Percentiles rank a stretch among this genome's conserved stretches.
These are phyloP conservation scores for Beauveria varroae DNA, from an alignment of 2,329 filamentous ascomycete genomes.

Conservation along the genomic window DNA sequence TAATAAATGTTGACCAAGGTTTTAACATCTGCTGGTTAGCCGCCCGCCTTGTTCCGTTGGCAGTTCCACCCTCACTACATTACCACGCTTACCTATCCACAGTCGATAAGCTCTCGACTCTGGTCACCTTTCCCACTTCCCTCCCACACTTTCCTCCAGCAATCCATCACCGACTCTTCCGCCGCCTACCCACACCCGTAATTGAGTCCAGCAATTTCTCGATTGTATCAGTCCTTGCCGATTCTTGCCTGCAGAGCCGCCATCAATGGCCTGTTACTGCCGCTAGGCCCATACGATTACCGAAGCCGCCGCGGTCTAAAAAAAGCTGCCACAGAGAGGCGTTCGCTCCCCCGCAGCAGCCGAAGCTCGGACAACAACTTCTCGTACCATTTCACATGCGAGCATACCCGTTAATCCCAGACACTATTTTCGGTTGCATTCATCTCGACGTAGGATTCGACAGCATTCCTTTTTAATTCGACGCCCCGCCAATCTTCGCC, in stretches of 20 bases:
- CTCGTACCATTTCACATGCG: background rate
- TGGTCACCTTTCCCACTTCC: slow-evolving; percentile 15
- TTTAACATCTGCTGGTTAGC: background rate
- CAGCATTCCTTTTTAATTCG: background rate
- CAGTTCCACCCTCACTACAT: background rate
- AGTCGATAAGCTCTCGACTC: slow-evolving; percentile 11
- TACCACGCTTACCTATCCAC: background rate
- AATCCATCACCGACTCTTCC: slow-evolving; percentile 11
- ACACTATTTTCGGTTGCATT: background rate
- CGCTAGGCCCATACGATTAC: slow-evolving; percentile 34
- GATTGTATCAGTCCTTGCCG: background rate
- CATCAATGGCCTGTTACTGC: slow-evolving; percentile 42
- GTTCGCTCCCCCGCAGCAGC: slow-evolving; percentile 7
- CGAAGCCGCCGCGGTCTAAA: slow-evolving; percentile 34
- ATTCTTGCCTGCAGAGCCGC: background rate
- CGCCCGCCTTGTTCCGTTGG: background rate
- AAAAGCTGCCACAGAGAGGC: background rate
- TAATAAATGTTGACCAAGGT: background rate
- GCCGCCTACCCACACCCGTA: background rate
- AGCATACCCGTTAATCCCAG: background rate
- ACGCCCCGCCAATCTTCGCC: background rate
- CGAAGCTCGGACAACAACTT: slow-evolving; percentile 3
- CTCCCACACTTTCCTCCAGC: background rate
- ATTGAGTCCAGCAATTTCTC: background rate
- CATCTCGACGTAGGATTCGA: background rate